A percentile compares a stretch with the other conserved stretches of the same genome.
Conservation (phyloP, 1,139 yeast genomes). For the Insectozyma bohioensis region DNA sequence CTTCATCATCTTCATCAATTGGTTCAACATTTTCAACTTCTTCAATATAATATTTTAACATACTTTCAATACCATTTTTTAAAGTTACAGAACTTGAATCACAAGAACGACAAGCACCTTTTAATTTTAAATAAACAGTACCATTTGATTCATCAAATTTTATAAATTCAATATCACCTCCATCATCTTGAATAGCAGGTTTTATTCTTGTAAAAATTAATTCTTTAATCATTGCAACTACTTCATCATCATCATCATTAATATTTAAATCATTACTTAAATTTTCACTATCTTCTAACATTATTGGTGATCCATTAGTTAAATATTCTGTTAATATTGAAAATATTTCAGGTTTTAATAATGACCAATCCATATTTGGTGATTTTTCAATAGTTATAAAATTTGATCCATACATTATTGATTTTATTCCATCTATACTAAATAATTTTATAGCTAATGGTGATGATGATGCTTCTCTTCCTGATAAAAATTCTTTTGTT, state of each 20-base stretch:
- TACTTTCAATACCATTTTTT: conserved; percentile 78
- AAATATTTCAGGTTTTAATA: conserved; percentile 85
- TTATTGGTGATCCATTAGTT: conserved; percentile 69
- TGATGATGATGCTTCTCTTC: conserved; percentile 55
- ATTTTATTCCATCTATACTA: conserved; percentile 50
- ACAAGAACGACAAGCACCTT: conserved; percentile 81
- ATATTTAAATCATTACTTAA: conserved; percentile 38
- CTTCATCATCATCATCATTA: conserved; percentile 68
- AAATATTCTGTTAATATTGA: conserved; percentile 80
- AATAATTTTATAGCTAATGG: conserved; percentile 56
- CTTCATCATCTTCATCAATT: conserved; percentile 36
- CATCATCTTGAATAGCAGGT: conserved; percentile 90
- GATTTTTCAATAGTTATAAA: conserved; percentile 85
- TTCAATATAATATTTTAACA: conserved; percentile 78
- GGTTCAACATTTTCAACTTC: conserved; percentile 72
- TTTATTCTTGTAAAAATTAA: conserved; percentile 89
- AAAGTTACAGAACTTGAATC: conserved; percentile 74
- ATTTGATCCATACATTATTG: conserved; percentile 55
- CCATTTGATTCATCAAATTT: conserved; percentile 63
- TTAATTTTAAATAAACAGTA: conserved; percentile 61
- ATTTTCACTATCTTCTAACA: conserved; percentile 30
- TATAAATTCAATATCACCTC: conserved; percentile 79
- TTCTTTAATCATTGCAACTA: conserved; percentile 90
- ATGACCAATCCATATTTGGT: conserved; percentile 61
- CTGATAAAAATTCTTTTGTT: conserved; percentile 53